Conservation (phyloP, 2,329 filamentous ascomycete genomes). For the Venturia oleaginea region DNA sequence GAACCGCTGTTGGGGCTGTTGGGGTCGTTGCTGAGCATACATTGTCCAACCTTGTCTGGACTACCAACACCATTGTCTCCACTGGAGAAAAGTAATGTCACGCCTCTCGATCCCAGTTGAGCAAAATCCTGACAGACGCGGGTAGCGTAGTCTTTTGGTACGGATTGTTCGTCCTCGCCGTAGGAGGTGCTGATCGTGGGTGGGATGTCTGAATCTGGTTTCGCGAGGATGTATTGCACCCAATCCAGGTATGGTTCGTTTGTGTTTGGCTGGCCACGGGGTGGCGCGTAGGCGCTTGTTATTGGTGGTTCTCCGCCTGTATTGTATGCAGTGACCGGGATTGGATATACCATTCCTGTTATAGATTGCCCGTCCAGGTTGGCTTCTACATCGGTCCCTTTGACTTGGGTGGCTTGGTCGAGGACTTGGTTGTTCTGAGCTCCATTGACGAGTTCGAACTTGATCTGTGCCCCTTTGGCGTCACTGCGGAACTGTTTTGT, state of each 20-base stretch:
- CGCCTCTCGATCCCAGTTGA: slow-evolving; percentile 31
- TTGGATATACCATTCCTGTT: slow-evolving; percentile 11
- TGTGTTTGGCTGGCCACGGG: slow-evolving; percentile 21
- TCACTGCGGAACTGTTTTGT: slow-evolving; percentile 9
- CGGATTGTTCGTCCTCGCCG: slow-evolving; percentile 32
- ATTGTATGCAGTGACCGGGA: slow-evolving; percentile 11
- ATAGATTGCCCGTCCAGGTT: slow-evolving; percentile 13
- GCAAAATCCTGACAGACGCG: slow-evolving; percentile 32
- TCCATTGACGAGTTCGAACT: slow-evolving; percentile 9
- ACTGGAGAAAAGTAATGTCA: slow-evolving; percentile 31
- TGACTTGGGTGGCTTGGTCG: neutral
- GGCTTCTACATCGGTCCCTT: neutral
- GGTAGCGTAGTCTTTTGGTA: slow-evolving; percentile 28
- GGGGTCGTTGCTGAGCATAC: slow-evolving; percentile 35
- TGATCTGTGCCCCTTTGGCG: slow-evolving; percentile 12
- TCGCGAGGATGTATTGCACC: slow-evolving; percentile 27
- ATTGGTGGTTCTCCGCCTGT: slow-evolving; percentile 20
- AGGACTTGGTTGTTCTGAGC: slow-evolving; percentile 3
- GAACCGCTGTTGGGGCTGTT: slow-evolving; percentile 33
- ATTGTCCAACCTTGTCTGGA: slow-evolving; percentile 21
- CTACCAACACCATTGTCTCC: slow-evolving; percentile 33
- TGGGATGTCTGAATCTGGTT: slow-evolving; percentile 24
- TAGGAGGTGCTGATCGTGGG: slow-evolving; percentile 30
- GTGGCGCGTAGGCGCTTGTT: slow-evolving; percentile 23
- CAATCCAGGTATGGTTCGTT: slow-evolving; percentile 41